Conservation (phyloP, 2,329 filamentous ascomycete genomes). For the Pestalotiopsis sp. region DNA sequence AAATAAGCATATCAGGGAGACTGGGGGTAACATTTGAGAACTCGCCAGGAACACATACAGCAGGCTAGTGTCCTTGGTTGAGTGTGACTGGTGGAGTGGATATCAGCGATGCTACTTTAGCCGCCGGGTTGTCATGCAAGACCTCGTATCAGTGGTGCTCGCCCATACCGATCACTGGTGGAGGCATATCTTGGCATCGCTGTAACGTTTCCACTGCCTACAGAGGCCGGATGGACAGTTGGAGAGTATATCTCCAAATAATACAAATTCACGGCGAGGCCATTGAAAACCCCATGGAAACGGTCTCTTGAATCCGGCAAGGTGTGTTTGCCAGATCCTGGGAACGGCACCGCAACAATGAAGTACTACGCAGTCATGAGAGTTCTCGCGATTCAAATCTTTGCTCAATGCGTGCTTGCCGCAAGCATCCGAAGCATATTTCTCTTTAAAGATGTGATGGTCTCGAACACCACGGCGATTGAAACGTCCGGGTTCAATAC, state of each 20-base stretch:
- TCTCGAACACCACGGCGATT: constrained; percentile 41
- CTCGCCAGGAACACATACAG: neutral
- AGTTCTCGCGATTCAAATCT: neutral
- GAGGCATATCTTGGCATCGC: neutral
- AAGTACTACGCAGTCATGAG: neutral
- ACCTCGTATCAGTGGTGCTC: neutral
- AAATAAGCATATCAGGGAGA: neutral
- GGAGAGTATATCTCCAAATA: neutral
- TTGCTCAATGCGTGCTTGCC: neutral
- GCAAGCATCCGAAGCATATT: constrained; percentile 32
- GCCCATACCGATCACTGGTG: neutral
- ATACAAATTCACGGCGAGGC: too few species aligned
- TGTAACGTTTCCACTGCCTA: neutral
- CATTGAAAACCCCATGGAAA: too few species aligned
- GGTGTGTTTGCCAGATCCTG: neutral
- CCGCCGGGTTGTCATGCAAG: neutral
- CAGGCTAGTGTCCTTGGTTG: neutral
- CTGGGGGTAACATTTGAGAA: neutral
- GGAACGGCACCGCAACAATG: neutral
- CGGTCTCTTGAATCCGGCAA: neutral
- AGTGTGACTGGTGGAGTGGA: neutral
- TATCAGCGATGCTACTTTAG: neutral
- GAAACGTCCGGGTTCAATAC: constrained; percentile 43
- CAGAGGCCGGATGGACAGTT: neutral
- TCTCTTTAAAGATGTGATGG: constrained; percentile 44